Conservation (phyloP, 2,329 filamentous ascomycete species). For the Paramyrothecium sp. region DNA sequence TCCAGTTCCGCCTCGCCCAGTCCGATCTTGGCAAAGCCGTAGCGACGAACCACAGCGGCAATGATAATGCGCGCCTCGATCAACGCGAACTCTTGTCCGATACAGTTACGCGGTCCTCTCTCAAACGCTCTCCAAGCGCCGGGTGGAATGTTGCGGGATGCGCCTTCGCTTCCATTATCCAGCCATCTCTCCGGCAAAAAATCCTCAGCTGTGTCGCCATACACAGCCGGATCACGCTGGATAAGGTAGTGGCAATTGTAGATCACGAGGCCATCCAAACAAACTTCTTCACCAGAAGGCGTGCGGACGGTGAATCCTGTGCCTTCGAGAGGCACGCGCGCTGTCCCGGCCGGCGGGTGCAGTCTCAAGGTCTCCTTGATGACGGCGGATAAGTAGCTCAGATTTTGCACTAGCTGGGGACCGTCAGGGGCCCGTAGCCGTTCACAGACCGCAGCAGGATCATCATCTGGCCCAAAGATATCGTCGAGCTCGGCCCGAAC, state of each 20-base stretch:
- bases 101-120: not conserved
- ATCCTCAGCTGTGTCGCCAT: conserved; percentile 28
- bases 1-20: not conserved
- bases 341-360: conserved; percentile 25
- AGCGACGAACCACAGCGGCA: not conserved
- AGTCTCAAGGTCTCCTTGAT: conserved; percentile 36
- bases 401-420: conserved; percentile 25
- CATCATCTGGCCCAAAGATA: conserved; percentile 27
- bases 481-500: conserved; percentile 32
- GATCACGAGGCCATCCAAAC: conserved; percentile 32
- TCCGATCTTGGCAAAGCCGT: not conserved
- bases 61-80: not conserved
- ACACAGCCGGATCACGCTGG: conserved; percentile 29
- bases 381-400: conserved; percentile 33
- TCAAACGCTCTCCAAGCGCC: not conserved
- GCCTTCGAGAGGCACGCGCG: conserved; percentile 19
- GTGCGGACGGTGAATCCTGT: conserved; percentile 9
- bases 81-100: not conserved
- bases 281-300: conserved; percentile 8
- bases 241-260: conserved; percentile 31
- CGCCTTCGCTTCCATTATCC: not conserved
- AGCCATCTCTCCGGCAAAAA: conserved; percentile 40
- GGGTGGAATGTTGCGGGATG: not conserved
- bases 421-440: conserved; percentile 12
- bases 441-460: conserved; percentile 8